Percentiles rank a stretch among this genome's conserved stretches.
Conservation (phyloP, 1,139 yeast genomes). For the Blastobotrys aristatus region DNA sequence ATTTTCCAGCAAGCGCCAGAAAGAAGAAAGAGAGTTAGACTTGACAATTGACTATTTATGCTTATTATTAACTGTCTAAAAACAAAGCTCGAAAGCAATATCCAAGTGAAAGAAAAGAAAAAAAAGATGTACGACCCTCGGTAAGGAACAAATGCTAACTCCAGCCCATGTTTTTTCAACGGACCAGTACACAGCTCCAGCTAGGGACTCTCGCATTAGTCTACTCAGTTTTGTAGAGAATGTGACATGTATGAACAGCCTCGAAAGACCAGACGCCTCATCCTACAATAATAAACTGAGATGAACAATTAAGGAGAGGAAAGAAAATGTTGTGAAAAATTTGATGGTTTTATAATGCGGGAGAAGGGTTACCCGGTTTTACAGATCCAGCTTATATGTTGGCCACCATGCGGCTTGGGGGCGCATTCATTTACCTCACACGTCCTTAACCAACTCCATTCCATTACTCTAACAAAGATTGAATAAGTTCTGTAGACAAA, state of each 20-base stretch:
- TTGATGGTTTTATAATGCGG: constrained; percentile 5
- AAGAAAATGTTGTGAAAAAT: constrained; percentile 3
- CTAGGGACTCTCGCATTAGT: constrained; percentile 26
- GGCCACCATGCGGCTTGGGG: too few relatives aligned
- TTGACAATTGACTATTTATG: too few relatives aligned
- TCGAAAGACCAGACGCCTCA: constrained; percentile 9
- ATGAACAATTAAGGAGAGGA: constrained; percentile 25
- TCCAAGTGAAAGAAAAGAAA: not conserved
- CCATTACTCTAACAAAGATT: too few relatives aligned
- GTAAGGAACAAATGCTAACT: constrained; percentile 29
- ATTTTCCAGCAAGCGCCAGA: too few relatives aligned
- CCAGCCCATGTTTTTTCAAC: constrained; percentile 15
- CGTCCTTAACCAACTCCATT: too few relatives aligned
- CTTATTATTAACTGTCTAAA: too few relatives aligned
- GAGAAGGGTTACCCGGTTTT: not conserved
- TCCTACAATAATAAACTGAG: constrained; percentile 32
- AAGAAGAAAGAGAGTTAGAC: too few relatives aligned
- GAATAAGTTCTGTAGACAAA: too few relatives aligned
- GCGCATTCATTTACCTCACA: too few relatives aligned
- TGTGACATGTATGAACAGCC: constrained; percentile 14
- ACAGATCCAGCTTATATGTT: too few relatives aligned
- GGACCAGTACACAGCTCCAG: constrained; percentile 31
- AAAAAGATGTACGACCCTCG: constrained; percentile 29
- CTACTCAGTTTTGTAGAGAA: constrained; percentile 30
- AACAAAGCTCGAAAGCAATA: too few relatives aligned